Base-by-base conservation (phyloP, 306 rosid genomes). In the Castanopsis chinensis region DNA sequence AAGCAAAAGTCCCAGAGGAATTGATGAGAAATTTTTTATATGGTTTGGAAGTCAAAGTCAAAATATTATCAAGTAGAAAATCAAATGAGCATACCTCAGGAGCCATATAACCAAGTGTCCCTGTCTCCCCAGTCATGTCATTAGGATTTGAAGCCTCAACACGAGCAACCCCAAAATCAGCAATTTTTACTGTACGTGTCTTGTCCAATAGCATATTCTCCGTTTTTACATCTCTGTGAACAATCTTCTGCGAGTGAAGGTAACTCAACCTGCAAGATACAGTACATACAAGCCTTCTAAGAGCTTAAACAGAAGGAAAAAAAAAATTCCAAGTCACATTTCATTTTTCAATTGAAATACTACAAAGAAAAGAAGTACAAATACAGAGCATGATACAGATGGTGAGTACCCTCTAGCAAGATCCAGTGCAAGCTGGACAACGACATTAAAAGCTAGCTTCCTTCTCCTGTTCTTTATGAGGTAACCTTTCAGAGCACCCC, bases 41-140 rank as follows among this genome's bases (percentile, higher is more conserved):
- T 65, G 30, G 71, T 65, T 65, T 64, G 2, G 9, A 19, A 68
- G 52, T 68, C 51, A 19, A 8, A 19, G 43, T 33, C 33, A 49
- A n/a, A 53, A 63, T 45, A 61, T 25, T 51, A 68, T 11, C n/a
- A 0, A 49, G 20, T 41, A 41, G 45, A 11, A 25, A 71, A 18
- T 13, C 10, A 30, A 60, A 15, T 81, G 49, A 7, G 79, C 76
- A 64, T 77, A 93, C 98, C 99, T 95, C 99, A 2, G 99, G 99
- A 83, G 99, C 99, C 99, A 95, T 95, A 88, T 95, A 95, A 84
- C 99, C 99, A 57, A 95, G 97, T 14, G 99, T 95, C 30, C 99
- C 99, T 45, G 99, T 95, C 92, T 95, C 99, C 84, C 99, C 99
- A 18, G 99, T 95, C 99, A 95, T 95, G 84, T 95, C 99, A 45